Percentiles rank a stretch among this genome's conserved stretches.
Conservation (phyloP, 108 stramenopile genomes). For the Schizochytrium sp. region DNA sequence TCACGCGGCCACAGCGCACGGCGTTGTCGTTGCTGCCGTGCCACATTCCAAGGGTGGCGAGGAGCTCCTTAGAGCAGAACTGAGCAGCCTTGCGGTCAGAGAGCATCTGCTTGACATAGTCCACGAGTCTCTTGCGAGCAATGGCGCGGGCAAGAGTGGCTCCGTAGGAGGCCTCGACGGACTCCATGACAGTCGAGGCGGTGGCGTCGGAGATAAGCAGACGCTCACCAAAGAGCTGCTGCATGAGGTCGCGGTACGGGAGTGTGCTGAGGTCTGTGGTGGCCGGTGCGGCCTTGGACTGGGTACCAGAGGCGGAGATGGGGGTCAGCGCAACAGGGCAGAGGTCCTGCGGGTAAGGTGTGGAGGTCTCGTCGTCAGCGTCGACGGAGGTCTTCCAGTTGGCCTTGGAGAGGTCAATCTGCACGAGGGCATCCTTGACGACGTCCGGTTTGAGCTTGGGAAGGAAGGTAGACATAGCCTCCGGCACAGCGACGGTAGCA, state of each 20-base stretch:
- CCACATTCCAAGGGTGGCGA: conserved; percentile 58
- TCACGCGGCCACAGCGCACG: conserved; percentile 35
- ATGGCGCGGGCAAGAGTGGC: not conserved
- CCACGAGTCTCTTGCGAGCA: conserved; percentile 54
- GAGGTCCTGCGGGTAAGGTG: conserved; percentile 1
- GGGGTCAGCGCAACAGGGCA: not conserved
- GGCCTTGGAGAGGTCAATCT: conserved; percentile 1
- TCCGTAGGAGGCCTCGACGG: conserved; percentile 50
- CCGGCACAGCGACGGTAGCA: not conserved
- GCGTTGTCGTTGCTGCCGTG: conserved; percentile 58
- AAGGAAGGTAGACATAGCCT: conserved; percentile 8
- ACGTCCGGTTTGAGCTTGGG: not conserved
- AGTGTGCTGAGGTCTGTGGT: not conserved
- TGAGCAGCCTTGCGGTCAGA: conserved; percentile 4
- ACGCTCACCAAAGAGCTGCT: conserved; percentile 54
- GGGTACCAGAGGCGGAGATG: not conserved
- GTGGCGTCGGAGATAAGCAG: conserved; percentile 42
- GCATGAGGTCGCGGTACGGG: conserved; percentile 47
- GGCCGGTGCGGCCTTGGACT: not conserved
- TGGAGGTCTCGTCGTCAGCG: conserved; percentile 11
- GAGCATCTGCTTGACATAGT: conserved; percentile 23
- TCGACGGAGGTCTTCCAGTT: not conserved
- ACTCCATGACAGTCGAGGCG: conserved; percentile 49
- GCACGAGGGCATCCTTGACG: not conserved
- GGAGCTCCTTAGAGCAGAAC: conserved; percentile 54